Evolutionary conservation across 1,284 basidiomycete genomes (phyloP), one percentile per base, ranked within the genome.

Genomic region (Ceratobasidium sp.): DNA sequence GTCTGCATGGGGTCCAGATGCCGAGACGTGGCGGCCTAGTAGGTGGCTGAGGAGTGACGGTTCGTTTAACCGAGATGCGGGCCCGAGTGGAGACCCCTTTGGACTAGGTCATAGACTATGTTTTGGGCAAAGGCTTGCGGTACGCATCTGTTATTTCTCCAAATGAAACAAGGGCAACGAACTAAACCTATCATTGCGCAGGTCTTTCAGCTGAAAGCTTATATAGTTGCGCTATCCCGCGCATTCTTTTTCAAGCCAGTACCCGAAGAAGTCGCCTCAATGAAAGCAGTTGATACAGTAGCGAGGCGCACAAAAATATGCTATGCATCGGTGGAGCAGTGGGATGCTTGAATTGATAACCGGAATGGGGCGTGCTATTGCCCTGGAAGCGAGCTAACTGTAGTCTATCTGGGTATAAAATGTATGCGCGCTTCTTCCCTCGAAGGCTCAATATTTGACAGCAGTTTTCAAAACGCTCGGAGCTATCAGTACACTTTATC

Each of bases 161-260:
- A 5, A 4, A 41, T 4, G 4, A 11, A 4, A 5, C 36, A 41
- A 41, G 36, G 11, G 11, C 36, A 41, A 11, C 36, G 11, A 41
- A 11, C 11, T 41, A 41, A 41, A n/a, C 4, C 54, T 29, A 22
- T 22, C 24, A 41, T 41, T 41, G 2, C 27, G 22, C 22, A 63
- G 60, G 41, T 63, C 14, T 22, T 63, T 44, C 60, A 11, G 36
- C 36, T 41, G 36, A 41, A 41, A 41, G 4, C 36, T 41, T 41
- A 11, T 41, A 5, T 72, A 11, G 56, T 45, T 22, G 33, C 44
- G 6, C 2, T 72, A 19, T 72, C 67, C 11, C 54, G 67, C 9
- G 56, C 67, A 1, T 60, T 72, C 33, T 48, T 72, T n/a, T 60
- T 72, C 56, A 59, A 51, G 14, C 67, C 67, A 15, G 45, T 72